Conservation (phyloP, 352 stramenopile species). For the Pilasporangium apinafurcum region DNA sequence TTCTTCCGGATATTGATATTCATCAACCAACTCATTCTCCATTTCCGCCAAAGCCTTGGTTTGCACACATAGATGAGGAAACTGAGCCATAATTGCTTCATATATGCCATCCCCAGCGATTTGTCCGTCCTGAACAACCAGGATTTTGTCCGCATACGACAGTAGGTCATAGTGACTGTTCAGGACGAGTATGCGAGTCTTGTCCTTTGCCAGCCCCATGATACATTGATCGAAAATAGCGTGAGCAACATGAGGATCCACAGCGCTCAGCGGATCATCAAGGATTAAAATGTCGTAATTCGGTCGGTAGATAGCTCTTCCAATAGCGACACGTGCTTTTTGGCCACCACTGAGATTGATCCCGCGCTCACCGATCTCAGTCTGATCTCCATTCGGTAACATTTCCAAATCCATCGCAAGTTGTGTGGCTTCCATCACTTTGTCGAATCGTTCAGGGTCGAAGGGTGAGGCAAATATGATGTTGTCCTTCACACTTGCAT, state of each 20-base stretch:
- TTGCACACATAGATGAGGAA: too few species aligned
- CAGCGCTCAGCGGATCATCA: constrained; percentile 39
- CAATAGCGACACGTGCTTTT: constrained; percentile 79
- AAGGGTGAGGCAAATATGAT: constrained; percentile 74
- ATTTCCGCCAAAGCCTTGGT: too few species aligned
- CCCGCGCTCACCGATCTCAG: constrained; percentile 51
- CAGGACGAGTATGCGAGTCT: constrained; percentile 66
- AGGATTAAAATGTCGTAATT: constrained; percentile 71
- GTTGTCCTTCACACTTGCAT: constrained; percentile 87
- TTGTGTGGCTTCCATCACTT: constrained; percentile 27
- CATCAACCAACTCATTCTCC: too few species aligned
- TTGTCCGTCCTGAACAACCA: too few species aligned
- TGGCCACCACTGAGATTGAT: constrained; percentile 59
- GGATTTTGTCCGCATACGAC: too few species aligned
- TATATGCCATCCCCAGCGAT: too few species aligned
- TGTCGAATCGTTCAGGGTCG: constrained; percentile 23
- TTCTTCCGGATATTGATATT: too few species aligned
- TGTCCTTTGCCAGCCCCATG: constrained; percentile 30
- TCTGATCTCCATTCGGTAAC: constrained; percentile 49
- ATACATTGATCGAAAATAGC: constrained; percentile 91
- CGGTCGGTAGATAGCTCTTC: constrained; percentile 87
- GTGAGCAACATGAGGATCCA: constrained; percentile 93
- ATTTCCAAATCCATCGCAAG: constrained; percentile 34
- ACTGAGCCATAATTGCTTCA: too few species aligned
- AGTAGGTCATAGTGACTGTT: too few species aligned